Conservation (phyloP, 2,329 filamentous ascomycete genomes). For the Hirsutella thompsonii region DNA sequence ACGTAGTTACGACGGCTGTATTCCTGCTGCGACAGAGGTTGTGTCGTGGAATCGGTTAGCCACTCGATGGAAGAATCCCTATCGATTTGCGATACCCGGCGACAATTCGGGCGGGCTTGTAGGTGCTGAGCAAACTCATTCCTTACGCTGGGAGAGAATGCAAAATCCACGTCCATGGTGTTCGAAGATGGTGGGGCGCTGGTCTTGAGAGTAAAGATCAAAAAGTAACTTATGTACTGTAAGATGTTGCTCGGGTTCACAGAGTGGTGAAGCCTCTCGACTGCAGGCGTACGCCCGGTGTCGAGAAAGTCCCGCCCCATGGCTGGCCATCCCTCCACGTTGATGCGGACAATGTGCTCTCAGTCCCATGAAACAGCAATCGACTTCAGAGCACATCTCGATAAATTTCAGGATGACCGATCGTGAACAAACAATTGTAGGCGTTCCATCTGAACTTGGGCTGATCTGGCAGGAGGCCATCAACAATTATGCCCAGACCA, state of each 20-base stretch:
- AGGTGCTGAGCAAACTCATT: conserved; percentile 1
- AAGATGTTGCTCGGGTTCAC: neutral
- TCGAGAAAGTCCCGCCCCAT: neutral
- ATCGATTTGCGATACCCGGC: conserved; percentile 2
- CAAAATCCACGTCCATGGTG: neutral
- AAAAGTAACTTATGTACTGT: neutral
- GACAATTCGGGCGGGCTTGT: neutral
- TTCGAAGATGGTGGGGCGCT: neutral
- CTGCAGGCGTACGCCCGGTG: conserved; percentile 4
- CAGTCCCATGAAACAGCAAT: neutral
- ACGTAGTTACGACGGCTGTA: conserved; percentile 7
- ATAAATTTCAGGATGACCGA: neutral
- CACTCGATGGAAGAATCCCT: neutral
- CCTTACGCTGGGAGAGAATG: conserved; percentile 1
- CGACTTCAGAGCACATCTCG: neutral
- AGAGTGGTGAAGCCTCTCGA: neutral
- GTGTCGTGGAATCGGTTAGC: neutral
- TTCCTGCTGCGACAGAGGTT: conserved; percentile 3
- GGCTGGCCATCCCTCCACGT: neutral
- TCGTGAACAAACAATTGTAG: neutral
- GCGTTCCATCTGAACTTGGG: conserved; percentile 2
- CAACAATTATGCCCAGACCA: neutral
- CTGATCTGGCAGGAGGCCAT: conserved; percentile 1
- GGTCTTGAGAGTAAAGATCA: neutral
- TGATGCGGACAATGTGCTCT: neutral